These are phyloP conservation scores for Sergeia podlipaevii DNA, from an alignment of 208 protist species.

Conservation along the genomic window DNA sequence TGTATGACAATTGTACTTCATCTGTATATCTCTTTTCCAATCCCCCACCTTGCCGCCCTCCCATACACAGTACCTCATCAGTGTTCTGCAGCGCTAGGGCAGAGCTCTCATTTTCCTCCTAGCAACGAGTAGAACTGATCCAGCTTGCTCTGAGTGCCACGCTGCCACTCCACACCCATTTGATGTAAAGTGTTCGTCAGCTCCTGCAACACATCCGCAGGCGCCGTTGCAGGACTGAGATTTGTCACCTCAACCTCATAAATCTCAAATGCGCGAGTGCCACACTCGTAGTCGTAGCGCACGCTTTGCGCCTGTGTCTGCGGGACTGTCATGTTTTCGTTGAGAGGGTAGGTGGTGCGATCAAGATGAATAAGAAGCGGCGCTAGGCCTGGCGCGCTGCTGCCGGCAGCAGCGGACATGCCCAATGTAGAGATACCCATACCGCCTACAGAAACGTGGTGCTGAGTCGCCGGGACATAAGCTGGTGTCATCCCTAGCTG, in stretches of 20 bases:
- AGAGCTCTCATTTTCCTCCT: no score
- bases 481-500: no score
- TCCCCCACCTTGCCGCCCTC: neutral
- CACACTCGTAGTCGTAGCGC: conserved; percentile 14
- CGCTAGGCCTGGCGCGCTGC: conserved; percentile 12
- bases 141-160: conserved; percentile 49
- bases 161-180: conserved; percentile 52
- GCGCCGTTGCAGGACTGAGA: conserved; percentile 15
- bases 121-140: conserved; percentile 51
- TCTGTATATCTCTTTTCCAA: no score
- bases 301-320: conserved; percentile 10
- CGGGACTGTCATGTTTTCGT: no score
- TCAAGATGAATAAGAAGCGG: conserved; percentile 54
- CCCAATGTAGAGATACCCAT: conserved; percentile 1
- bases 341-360: conserved; percentile 29
- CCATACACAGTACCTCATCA: no score
- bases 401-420: no score
- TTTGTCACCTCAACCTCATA: conserved; percentile 68
- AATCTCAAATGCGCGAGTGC: conserved; percentile 22
- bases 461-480: no score
- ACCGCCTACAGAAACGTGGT: no score
- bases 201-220: conserved; percentile 33
- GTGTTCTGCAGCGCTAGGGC: no score
- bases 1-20: no score
- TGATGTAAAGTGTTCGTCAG: conserved; percentile 29